Conservation (phyloP, 169 alveolate genomes). For the Plasmodium reichenowi region DNA sequence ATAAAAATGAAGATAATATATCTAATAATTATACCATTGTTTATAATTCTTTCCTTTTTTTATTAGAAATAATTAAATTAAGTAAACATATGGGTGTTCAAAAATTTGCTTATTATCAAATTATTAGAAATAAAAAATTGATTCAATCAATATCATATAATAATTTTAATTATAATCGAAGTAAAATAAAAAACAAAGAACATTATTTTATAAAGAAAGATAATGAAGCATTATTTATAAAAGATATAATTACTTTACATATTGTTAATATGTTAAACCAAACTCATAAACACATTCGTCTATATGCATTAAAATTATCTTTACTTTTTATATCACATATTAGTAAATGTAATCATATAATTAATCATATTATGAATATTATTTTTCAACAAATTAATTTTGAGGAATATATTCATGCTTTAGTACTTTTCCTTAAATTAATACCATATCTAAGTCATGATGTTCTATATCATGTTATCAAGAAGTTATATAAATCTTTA, state of each 20-base stretch:
- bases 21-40: conserved; percentile 8
- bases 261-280: conserved; percentile 24
- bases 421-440: conserved; percentile 3
- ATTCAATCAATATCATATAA: conserved; percentile 1
- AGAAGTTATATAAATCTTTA: conserved; percentile 5
- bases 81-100: conserved; percentile 45
- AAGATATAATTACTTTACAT: conserved; percentile 6
- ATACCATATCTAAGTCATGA: conserved; percentile 35
- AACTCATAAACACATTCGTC: conserved; percentile 10
- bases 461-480: conserved; percentile 26
- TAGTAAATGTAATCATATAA: conserved; percentile 18
- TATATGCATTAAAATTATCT: conserved; percentile 17
- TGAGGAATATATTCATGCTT: conserved; percentile 33
- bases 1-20: conserved; percentile 36
- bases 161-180: background rate
- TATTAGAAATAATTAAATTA: conserved; percentile 35
- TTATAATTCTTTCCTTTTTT: conserved; percentile 32
- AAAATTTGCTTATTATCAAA: conserved; percentile 33
- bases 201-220: conserved; percentile 24
- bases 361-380: background rate
- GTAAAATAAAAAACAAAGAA: conserved; percentile 34
- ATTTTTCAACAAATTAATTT: conserved; percentile 17
- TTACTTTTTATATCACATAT: conserved; percentile 16
- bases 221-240: conserved; percentile 53
- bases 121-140: background rate